Conservation (phyloP, 1,284 basidiomycete species). For the Leccinum pachyderme region DNA sequence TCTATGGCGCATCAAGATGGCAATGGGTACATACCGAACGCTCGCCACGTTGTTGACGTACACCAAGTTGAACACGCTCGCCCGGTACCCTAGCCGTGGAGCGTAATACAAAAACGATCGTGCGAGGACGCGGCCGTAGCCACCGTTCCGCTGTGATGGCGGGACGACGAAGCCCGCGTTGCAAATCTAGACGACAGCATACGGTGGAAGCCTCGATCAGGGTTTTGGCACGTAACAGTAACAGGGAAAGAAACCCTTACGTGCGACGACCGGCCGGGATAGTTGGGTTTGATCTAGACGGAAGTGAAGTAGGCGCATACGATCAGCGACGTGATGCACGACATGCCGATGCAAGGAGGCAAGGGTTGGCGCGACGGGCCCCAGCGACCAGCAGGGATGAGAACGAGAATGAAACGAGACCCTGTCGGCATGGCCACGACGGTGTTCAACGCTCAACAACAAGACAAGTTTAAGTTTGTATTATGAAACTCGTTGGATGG, state of each 20-base stretch:
- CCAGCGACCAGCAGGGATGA: neutral
- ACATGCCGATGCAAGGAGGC: neutral
- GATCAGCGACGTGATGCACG: constrained; percentile 16
- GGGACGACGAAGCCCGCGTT: constrained; percentile 91
- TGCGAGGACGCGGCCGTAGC: constrained; percentile 75
- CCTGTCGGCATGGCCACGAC: constrained; percentile 3
- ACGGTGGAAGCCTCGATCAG: neutral
- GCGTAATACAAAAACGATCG: constrained; percentile 82
- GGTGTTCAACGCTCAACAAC: neutral
- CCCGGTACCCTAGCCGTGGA: constrained; percentile 78
- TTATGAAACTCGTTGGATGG: neutral
- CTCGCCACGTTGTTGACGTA: constrained; percentile 81
- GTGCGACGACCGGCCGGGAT: constrained; percentile 91
- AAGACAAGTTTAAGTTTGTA: neutral
- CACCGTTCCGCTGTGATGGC: constrained; percentile 59
- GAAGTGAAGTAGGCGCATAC: neutral
- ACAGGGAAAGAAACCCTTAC: constrained; percentile 43
- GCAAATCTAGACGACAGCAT: constrained; percentile 58
- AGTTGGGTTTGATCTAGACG: constrained; percentile 80
- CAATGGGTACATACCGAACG: constrained; percentile 46
- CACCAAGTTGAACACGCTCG: constrained; percentile 92
- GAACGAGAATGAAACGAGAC: neutral
- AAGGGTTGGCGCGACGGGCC: neutral
- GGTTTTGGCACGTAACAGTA: neutral
- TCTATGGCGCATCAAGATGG: neutral